Evolutionary conservation across 169 alveolate genomes (phyloP).

Genomic region (Cardiosporidium cionae): DNA sequence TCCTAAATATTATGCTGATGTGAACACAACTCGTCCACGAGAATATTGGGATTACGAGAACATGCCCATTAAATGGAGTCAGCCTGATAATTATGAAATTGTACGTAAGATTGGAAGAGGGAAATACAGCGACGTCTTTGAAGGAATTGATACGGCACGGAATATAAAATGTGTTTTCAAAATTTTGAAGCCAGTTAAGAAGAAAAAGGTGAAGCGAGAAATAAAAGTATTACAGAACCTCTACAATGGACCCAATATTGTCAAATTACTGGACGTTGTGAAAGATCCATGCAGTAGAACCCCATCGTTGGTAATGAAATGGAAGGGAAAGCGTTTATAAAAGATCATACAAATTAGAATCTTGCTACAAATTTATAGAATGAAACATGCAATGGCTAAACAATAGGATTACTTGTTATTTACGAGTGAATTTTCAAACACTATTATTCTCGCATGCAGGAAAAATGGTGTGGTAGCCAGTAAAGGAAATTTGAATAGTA

Average conservation of each 20-base stretch:
- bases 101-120: constrained; percentile 96
- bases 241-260: constrained; percentile 90
- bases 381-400: too few relatives aligned
- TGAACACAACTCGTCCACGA: constrained; percentile 58
- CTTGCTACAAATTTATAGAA: too few relatives aligned
- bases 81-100: constrained; percentile 86
- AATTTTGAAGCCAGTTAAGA: constrained; percentile 92
- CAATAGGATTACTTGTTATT: too few relatives aligned
- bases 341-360: too few relatives aligned
- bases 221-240: constrained; percentile 87
- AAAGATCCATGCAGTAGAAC: constrained; percentile 91
- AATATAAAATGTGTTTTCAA: constrained; percentile 80
- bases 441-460: too few relatives aligned
- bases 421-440: too few relatives aligned
- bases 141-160: constrained; percentile 66
- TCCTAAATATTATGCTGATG: constrained; percentile 68
- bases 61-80: constrained; percentile 74
- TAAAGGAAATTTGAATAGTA: too few relatives aligned
- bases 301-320: constrained; percentile 70
- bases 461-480: too few relatives aligned
- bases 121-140: constrained; percentile 95
- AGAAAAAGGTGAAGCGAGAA: constrained; percentile 92
- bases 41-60: constrained; percentile 88
- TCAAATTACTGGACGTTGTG: constrained; percentile 85
- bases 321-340: not conserved